phyloP scores from a whole-genome alignment of 768 basidiomycete species.

The Rubroboletus satanas region DNA sequence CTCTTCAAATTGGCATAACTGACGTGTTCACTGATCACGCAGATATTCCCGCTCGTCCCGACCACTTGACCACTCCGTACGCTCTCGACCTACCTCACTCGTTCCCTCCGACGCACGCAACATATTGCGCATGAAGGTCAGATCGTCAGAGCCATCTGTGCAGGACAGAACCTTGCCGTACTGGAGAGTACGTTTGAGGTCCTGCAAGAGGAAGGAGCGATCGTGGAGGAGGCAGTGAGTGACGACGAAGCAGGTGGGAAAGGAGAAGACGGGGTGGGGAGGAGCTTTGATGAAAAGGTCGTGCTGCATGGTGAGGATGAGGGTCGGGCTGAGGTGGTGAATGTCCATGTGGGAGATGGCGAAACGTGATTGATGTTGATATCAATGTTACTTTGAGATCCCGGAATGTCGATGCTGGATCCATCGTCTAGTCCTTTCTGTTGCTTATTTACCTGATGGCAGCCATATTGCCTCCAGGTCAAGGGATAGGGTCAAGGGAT shows the following conservation, averaged over 20 bases:
- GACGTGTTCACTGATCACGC: background rate
- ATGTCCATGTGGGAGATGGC: conserved; percentile 15
- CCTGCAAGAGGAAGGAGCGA: conserved; percentile 59
- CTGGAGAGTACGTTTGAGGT: conserved; percentile 56
- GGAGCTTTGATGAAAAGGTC: conserved; percentile 44
- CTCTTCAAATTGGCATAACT: background rate
- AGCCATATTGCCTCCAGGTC: too few relatives aligned
- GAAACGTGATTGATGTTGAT: conserved; percentile 4
- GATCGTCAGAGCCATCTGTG: conserved; percentile 74
- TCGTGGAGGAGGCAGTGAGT: conserved; percentile 60
- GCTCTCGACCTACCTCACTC: conserved; percentile 72
- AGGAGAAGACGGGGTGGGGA: conserved; percentile 13
- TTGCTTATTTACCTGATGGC: too few relatives aligned
- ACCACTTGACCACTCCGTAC: conserved; percentile 69
- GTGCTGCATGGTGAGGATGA: conserved; percentile 20
- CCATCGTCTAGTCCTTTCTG: background rate
- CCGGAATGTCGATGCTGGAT: background rate
- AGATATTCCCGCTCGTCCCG: conserved; percentile 69
- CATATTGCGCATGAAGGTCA: conserved; percentile 68
- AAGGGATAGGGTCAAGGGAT: too few relatives aligned
- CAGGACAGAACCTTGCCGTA: conserved; percentile 76
- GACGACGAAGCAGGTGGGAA: conserved; percentile 36
- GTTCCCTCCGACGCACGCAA: conserved; percentile 72
- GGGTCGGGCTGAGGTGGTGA: conserved; percentile 8
- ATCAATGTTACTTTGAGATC: background rate